Base-by-base conservation (phyloP, 2,329 filamentous ascomycete genomes). In the Fusarium secorum region DNA sequence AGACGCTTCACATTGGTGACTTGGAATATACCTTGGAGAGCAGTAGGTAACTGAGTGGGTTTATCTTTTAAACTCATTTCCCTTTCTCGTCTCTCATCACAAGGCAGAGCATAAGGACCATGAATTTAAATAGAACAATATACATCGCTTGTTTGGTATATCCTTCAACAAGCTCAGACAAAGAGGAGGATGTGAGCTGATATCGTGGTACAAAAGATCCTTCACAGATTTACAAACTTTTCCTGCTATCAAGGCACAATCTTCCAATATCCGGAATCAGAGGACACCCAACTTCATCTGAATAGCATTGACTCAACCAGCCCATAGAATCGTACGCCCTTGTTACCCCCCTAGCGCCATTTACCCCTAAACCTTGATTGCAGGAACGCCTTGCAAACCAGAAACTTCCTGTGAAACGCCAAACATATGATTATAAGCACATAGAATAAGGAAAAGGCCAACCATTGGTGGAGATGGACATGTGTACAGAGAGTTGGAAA, bases 131-230 rank as follows among this genome's bases (percentile, higher is more conserved):
- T 60, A 58, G 45, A 42, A 55, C 26, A 49, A 32, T 55, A 59
- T 17, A 48, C 42, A 58, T 68, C 39, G 68, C 51, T 68, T 68
- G 28, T 30, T 53, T 63, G 36, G 44, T 53, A 57, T 57, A 49
- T 45, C 32, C 55, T 41, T 38, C 32, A 36, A 71, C 68, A 71
- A 66, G 65, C 42, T 65, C 28, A 44, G 57, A 62, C 64, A 62
- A 72, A 66, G 68, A 32, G 60, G 60, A 71, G 60, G 28, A 54
- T 44, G 45, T 54, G 60, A 66, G 64, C 48, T 56, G 39, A 59
- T 66, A 72, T 70, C 61, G 56, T 59, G 53, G 49, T 72, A 66
- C 69, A 71, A 65, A 60, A 66, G 56, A 55, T 60, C 22, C 35
- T 60, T 53, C 38, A 35, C 32, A 44, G 55, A 42, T 65, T 51